Evolutionary conservation across 2,329 filamentous ascomycete species (phyloP).

Genomic region (Aureobasidium mangrovei): DNA sequence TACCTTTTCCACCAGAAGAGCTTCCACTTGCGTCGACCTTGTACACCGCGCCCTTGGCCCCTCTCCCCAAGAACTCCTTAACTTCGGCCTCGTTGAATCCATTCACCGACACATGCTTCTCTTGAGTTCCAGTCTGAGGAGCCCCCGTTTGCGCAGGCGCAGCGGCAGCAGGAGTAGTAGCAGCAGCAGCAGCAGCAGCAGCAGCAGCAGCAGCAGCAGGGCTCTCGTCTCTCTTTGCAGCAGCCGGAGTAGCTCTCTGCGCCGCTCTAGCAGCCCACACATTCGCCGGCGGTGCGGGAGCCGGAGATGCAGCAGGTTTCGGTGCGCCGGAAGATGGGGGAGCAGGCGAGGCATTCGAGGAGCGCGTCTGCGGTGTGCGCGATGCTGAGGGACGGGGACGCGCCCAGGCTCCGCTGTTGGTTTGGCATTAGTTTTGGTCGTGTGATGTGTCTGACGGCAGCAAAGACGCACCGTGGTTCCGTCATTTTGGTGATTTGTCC

Average conservation of each 20-base stretch:
- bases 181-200: neutral
- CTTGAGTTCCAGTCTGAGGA: constrained; percentile 9
- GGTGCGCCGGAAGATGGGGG: neutral
- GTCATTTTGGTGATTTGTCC: neutral
- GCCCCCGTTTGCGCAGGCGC: too few species aligned
- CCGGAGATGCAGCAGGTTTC: neutral
- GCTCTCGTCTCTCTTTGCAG: neutral
- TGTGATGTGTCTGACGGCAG: neutral
- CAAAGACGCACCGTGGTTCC: neutral
- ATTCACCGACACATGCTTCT: constrained; percentile 22
- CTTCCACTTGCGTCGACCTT: constrained; percentile 17
- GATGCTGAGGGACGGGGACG: neutral
- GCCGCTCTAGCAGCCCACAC: constrained; percentile 10
- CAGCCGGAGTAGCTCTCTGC: neutral
- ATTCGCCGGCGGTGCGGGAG: neutral
- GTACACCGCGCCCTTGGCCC: constrained; percentile 22
- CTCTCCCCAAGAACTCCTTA: constrained; percentile 33
- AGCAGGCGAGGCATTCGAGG: constrained; percentile 6
- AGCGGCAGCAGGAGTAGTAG: neutral
- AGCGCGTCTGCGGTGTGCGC: constrained; percentile 5
- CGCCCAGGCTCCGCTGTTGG: constrained; percentile 4
- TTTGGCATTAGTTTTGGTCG: neutral
- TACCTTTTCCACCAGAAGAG: constrained; percentile 34
- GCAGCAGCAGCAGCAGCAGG: neutral
- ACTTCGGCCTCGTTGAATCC: constrained; percentile 39